Percentiles rank a stretch among this genome's conserved stretches.
phyloP scores from a whole-genome alignment of 805 yeast genomes.

The Metschnikowia continentalis region DNA sequence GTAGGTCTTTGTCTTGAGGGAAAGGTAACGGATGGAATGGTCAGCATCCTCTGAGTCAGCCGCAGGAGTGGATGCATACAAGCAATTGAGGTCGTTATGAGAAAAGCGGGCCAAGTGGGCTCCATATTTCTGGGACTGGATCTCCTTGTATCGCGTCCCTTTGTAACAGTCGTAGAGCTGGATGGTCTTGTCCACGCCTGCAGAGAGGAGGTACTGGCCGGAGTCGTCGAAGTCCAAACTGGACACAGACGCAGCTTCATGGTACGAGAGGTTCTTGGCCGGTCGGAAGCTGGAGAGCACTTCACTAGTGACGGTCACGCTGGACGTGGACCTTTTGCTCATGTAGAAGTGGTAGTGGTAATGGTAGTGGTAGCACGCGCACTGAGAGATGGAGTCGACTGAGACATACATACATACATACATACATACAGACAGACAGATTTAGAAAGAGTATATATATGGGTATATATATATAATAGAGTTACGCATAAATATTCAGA shows the following conservation, averaged over 20 bases:
- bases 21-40: constrained; percentile 69
- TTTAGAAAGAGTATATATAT: too few relatives aligned
- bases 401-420: too few relatives aligned
- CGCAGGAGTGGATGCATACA: constrained; percentile 72
- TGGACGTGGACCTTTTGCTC: constrained; percentile 19
- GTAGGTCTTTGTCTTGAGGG: constrained; percentile 73
- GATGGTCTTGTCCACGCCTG: constrained; percentile 78
- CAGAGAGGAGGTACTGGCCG: constrained; percentile 70
- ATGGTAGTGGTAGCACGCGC: too few relatives aligned
- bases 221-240: constrained; percentile 76
- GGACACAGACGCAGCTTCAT: constrained; percentile 55
- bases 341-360: background rate
- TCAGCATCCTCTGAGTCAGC: constrained; percentile 44
- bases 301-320: constrained; percentile 24
- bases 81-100: constrained; percentile 63
- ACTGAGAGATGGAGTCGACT: too few relatives aligned
- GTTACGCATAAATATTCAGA: too few relatives aligned
- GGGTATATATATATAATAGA: too few relatives aligned
- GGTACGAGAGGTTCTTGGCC: constrained; percentile 49
- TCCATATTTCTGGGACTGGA: constrained; percentile 87
- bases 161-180: constrained; percentile 72
- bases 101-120: constrained; percentile 83
- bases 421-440: too few relatives aligned
- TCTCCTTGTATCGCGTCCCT: constrained; percentile 65
- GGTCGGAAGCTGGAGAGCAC: constrained; percentile 28